phyloP scores from a whole-genome alignment of 805 yeast genomes.

The Yarrowia deformans region DNA sequence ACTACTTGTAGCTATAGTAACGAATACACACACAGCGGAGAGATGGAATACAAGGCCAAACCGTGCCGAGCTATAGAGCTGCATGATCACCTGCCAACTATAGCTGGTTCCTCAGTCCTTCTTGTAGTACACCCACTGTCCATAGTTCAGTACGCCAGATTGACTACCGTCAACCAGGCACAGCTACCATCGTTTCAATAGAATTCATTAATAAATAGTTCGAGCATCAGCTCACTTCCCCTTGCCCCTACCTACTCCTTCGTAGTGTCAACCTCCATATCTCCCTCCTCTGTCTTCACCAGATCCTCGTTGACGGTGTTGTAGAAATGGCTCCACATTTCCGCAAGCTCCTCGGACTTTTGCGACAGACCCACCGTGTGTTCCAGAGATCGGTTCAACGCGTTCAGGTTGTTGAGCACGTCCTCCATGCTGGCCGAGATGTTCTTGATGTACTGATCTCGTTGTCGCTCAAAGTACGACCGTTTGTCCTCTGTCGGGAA shows the following conservation, averaged over 20 bases:
- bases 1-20: too few relatives aligned
- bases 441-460: constrained; percentile 65
- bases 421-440: constrained; percentile 65
- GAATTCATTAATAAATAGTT: constrained; percentile 3
- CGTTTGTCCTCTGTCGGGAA: constrained; percentile 40
- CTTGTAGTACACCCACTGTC: too few relatives aligned
- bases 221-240: too few relatives aligned
- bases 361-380: constrained; percentile 75
- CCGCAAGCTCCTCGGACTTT: constrained; percentile 74
- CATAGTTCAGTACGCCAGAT: too few relatives aligned
- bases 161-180: too few relatives aligned
- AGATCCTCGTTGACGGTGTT: constrained; percentile 46
- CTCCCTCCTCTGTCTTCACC: constrained; percentile 17
- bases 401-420: constrained; percentile 67
- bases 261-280: constrained; percentile 21
- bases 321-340: constrained; percentile 74
- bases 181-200: neutral
- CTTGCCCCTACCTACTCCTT: neutral
- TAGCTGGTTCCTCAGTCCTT: too few relatives aligned
- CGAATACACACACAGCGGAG: too few relatives aligned
- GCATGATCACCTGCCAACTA: too few relatives aligned
- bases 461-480: constrained; percentile 63
- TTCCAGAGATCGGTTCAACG: constrained; percentile 70
- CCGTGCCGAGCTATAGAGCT: too few relatives aligned
- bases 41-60: too few relatives aligned